These are phyloP conservation scores for Coemansia sp. DNA, from an alignment of 192 early-diverging fungal genomes.

Conservation along the genomic window DNA sequence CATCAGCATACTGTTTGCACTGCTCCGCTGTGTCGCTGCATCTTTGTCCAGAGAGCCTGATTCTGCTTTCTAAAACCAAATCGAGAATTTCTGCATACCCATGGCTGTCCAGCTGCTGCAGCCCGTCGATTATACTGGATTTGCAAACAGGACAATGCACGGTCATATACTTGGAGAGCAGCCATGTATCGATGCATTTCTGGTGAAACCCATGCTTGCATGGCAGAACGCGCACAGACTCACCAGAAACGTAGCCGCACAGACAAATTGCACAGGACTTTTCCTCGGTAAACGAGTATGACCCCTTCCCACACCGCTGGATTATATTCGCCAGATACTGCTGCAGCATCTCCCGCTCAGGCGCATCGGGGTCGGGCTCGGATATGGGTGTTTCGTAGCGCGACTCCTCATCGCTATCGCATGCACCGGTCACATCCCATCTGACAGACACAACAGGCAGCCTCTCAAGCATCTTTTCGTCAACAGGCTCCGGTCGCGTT, in stretches of 20 bases:
- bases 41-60: background rate
- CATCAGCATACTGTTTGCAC: background rate
- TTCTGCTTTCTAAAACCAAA: constrained; percentile 2
- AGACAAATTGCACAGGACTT: constrained; percentile 77
- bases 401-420: constrained; percentile 26
- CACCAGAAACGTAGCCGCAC: constrained; percentile 64
- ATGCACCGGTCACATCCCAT: constrained; percentile 18
- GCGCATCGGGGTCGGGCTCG: background rate
- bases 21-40: background rate
- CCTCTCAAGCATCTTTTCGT: constrained; percentile 19
- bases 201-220: constrained; percentile 82
- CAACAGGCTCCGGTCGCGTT: constrained; percentile 30
- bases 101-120: constrained; percentile 28
- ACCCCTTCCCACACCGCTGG: constrained; percentile 25
- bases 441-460: constrained; percentile 40
- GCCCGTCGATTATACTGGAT: constrained; percentile 48
- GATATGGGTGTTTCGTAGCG: constrained; percentile 27
- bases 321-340: constrained; percentile 43
- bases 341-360: constrained; percentile 19
- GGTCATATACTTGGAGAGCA: constrained; percentile 66
- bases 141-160: constrained; percentile 78
- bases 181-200: constrained; percentile 77
- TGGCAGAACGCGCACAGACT: constrained; percentile 63
- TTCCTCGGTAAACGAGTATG: constrained; percentile 59
- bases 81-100: constrained; percentile 36